phyloP scores from a whole-genome alignment of 176 grass and related monocot species.

The Thinopyrum elongatum region DNA sequence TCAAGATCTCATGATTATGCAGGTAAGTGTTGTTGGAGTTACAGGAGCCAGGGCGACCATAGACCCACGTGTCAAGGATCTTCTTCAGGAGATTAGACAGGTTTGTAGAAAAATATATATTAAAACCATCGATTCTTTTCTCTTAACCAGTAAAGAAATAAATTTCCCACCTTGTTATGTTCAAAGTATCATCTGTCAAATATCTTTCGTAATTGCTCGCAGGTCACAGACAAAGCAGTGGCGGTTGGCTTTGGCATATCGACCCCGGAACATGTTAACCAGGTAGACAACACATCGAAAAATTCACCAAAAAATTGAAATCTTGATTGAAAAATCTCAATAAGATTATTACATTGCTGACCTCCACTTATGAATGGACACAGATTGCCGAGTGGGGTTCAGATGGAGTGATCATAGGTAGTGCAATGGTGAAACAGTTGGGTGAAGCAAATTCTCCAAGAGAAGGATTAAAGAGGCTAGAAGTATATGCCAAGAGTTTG shows the following conservation, averaged over 20 bases:
- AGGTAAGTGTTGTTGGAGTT: conserved; percentile 75
- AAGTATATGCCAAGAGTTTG: too few relatives aligned
- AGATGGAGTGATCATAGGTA: too few relatives aligned
- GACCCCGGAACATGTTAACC: conserved; percentile 67
- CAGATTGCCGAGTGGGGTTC: conserved; percentile 42
- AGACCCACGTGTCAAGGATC: conserved; percentile 54
- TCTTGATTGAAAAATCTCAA: too few relatives aligned
- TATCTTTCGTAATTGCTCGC: too few relatives aligned
- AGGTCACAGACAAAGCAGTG: conserved; percentile 72
- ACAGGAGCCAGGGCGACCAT: conserved; percentile 53
- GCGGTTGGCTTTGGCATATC: conserved; percentile 92
- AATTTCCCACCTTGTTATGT: background rate
- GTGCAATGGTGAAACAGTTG: too few relatives aligned
- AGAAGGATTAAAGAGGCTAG: too few relatives aligned
- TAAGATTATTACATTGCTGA: too few relatives aligned
- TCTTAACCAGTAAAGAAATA: too few relatives aligned
- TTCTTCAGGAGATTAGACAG: conserved; percentile 65
- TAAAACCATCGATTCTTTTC: too few relatives aligned
- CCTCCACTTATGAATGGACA: too few relatives aligned
- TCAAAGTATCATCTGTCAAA: background rate
- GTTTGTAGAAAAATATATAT: background rate
- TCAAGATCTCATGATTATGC: background rate
- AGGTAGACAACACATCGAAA: conserved; percentile 11
- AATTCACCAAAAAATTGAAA: too few relatives aligned
- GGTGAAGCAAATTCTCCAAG: too few relatives aligned